These are phyloP conservation scores for Xerocomellus intermedius DNA, from an alignment of 768 basidiomycete species.

Conservation along the genomic window DNA sequence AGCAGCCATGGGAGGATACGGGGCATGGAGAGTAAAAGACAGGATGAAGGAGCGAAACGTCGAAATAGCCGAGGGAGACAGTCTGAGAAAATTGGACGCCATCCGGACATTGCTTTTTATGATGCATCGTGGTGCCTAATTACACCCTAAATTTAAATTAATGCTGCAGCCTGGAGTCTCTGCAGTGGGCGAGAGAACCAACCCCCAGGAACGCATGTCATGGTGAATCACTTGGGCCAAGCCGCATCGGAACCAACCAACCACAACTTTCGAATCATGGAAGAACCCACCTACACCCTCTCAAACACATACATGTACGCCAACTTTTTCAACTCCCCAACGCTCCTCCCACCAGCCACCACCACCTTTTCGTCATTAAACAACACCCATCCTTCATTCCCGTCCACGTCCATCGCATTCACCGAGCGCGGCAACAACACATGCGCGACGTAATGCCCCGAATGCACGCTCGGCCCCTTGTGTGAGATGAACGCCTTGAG, in stretches of 20 bases:
- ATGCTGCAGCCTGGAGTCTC: too few relatives aligned
- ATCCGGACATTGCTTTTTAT: too few relatives aligned
- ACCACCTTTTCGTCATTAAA: constrained; percentile 98
- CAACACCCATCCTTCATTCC: constrained; percentile 70
- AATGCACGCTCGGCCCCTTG: constrained; percentile 74
- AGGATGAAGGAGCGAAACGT: constrained; percentile 8
- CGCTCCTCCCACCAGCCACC: constrained; percentile 79
- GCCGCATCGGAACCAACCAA: too few relatives aligned
- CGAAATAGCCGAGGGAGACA: too few relatives aligned
- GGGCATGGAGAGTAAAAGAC: constrained; percentile 2
- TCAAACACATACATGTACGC: constrained; percentile 97
- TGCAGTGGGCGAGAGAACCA: too few relatives aligned
- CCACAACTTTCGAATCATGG: too few relatives aligned
- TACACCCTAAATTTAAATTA: too few relatives aligned
- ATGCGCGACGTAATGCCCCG: constrained; percentile 91
- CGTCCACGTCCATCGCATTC: constrained; percentile 30
- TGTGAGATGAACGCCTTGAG: too few relatives aligned
- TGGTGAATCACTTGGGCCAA: too few relatives aligned
- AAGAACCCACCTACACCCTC: constrained; percentile 32
- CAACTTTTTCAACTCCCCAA: constrained; percentile 73
- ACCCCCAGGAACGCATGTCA: too few relatives aligned
- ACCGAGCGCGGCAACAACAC: constrained; percentile 37
- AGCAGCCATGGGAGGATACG: constrained; percentile 5
- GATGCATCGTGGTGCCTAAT: too few relatives aligned
- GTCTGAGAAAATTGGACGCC: too few relatives aligned